Base-by-base conservation (phyloP, 2,329 filamentous ascomycete genomes). In the Claviceps paspali region DNA sequence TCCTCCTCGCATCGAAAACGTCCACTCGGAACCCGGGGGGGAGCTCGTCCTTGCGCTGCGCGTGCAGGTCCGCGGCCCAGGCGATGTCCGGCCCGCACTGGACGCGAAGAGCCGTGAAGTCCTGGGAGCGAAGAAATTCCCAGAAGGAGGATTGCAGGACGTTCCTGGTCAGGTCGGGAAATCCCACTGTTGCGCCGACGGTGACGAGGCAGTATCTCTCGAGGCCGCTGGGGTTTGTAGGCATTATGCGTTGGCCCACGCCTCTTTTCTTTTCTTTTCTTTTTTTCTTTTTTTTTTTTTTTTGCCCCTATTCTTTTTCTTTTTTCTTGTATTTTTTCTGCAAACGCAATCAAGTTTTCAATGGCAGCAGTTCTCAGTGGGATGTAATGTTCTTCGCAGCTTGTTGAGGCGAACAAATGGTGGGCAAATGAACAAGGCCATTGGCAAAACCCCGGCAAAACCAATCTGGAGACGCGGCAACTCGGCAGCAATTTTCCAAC, bases 171-270 rank as follows among this genome's bases (percentile, higher is more conserved):
- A 98, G 71, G 6, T 67, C 58, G 36, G 70, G 66, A 59, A 98
- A 98, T 15, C 80, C 73, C 12, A 87, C 86, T 0, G 88, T 98
- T 5, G 91, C 88, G 39, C 91, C 91, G 22, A 94, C 81, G 0
- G 91, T 96, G 38, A 95, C 79, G 46, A 98, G 82, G 54, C 83
- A 91, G 37, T 63, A 53, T 24, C 56, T 53, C 19, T 52, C 40
- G 14, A 47, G 35, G 6, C 11, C 10, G 24, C 18, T 17, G 5
- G 26, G 32, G 1, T 23, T 24, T 27, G 40, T 31, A 6, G 23
- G 31, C 39, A 51, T 46, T 3, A 3, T 31, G 28, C 14, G 24
- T 11, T 6, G 15, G 6, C 14, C 15, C n/a, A n/a, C n/a, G n/a
- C n/a, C n/a, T n/a, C n/a, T n/a, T 22, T 22, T 22, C 21, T 22